Evolutionary conservation across 768 basidiomycete genomes (phyloP).

Genomic region (Amanita fuliginea): DNA sequence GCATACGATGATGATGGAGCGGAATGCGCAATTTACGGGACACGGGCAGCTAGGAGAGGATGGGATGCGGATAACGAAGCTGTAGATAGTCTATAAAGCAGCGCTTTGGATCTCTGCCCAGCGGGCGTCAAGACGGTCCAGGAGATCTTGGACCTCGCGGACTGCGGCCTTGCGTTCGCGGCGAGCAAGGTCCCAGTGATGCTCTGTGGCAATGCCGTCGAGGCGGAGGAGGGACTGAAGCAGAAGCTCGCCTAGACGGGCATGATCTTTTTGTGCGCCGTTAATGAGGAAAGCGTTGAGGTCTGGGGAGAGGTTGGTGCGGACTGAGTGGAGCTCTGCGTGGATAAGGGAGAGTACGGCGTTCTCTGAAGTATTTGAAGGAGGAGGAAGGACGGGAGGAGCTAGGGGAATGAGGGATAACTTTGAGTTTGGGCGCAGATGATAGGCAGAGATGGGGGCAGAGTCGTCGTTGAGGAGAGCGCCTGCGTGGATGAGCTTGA

Average conservation of each 20-base stretch:
- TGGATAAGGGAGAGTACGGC: slow-evolving; percentile 43
- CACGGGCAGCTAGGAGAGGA: slow-evolving; percentile 13
- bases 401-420: slow-evolving; percentile 41
- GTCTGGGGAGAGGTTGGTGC: slow-evolving; percentile 40
- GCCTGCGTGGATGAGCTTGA: slow-evolving; percentile 86
- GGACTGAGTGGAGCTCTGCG: slow-evolving; percentile 40
- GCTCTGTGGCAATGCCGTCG: slow-evolving; percentile 69
- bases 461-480: slow-evolving; percentile 83
- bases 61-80: slow-evolving; percentile 10
- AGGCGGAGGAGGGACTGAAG: slow-evolving; percentile 81
- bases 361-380: slow-evolving; percentile 32
- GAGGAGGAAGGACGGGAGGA: slow-evolving; percentile 15
- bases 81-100: slow-evolving; percentile 6
- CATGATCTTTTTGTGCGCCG: slow-evolving; percentile 24
- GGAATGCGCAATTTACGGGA: slow-evolving; percentile 48
- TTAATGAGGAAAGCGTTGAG: slow-evolving; percentile 42
- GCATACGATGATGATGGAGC: slow-evolving; percentile 69
- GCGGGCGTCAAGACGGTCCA: slow-evolving; percentile 69
- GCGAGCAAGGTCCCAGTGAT: slow-evolving; percentile 70
- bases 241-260: slow-evolving; percentile 70
- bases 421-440: slow-evolving; percentile 56
- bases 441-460: slow-evolving; percentile 70
- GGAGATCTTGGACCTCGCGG: slow-evolving; percentile 68
- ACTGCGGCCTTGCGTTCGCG: slow-evolving; percentile 80
- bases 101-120: slow-evolving; percentile 29